Evolutionary conservation across 768 basidiomycete genomes (phyloP).

Genomic region (Plicaturopsis crispa): DNA sequence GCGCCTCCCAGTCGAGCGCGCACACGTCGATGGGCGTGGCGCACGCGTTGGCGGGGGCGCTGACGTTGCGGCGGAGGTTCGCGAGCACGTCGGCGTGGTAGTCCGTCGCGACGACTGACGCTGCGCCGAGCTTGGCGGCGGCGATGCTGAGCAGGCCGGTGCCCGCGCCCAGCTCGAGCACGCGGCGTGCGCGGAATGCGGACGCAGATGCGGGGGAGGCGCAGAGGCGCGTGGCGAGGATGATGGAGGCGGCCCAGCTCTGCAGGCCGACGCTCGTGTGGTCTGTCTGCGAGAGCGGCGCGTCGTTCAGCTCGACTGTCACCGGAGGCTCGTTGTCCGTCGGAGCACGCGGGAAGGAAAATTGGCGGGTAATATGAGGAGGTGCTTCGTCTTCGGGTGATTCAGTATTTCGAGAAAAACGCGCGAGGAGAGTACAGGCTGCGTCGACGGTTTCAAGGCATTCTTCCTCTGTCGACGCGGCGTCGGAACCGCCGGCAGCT

Average conservation of each 20-base stretch:
- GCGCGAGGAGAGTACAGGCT: slow-evolving; percentile 48
- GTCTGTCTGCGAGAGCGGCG: slow-evolving; percentile 51
- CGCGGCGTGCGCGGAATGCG: slow-evolving; percentile 24
- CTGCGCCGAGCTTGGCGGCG: slow-evolving; percentile 30
- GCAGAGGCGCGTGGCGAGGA: slow-evolving; percentile 61
- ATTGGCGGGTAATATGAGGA: slow-evolving; percentile 37
- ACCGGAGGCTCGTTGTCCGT: slow-evolving; percentile 16
- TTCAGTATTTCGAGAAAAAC: slow-evolving; percentile 35
- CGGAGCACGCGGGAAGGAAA: slow-evolving; percentile 33
- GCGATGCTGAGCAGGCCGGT: slow-evolving; percentile 77
- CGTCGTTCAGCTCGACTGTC: slow-evolving; percentile 61
- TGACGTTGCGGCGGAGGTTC: slow-evolving; percentile 58
- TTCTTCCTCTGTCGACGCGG: slow-evolving; percentile 31
- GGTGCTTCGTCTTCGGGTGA: slow-evolving; percentile 28
- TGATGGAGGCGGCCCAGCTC: slow-evolving; percentile 76
- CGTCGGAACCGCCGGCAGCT: slow-evolving; percentile 12
- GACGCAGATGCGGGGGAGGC: slow-evolving; percentile 33
- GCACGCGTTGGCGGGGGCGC: slow-evolving; percentile 12
- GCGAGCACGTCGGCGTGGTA: slow-evolving; percentile 69
- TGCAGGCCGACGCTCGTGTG: slow-evolving; percentile 79
- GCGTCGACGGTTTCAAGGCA: slow-evolving; percentile 44
- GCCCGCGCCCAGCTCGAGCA: slow-evolving; percentile 82
- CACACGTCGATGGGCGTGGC: slow-evolving; percentile 31
- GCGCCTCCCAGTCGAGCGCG: slow-evolving; percentile 53
- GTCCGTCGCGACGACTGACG: slow-evolving; percentile 51